Conservation (phyloP, 2,329 filamentous ascomycete genomes). For the Raffaelea ambrosiae region DNA sequence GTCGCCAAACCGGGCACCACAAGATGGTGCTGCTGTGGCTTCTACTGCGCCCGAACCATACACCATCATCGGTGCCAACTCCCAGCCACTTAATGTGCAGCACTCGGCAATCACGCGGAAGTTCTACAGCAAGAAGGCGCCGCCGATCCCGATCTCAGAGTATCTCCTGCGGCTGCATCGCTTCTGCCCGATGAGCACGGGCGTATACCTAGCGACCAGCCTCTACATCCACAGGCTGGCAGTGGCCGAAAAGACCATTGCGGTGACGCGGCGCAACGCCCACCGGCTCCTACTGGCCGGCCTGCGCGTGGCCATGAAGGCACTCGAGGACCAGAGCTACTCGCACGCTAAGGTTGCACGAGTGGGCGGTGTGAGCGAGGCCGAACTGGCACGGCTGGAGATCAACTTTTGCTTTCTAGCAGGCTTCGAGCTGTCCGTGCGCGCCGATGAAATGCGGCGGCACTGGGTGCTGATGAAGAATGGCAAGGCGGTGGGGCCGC, state of each 20-base stretch:
- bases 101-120: slow-evolving; percentile 81
- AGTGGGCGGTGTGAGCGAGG: slow-evolving; percentile 79
- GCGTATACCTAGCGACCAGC: slow-evolving; percentile 83
- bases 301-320: slow-evolving; percentile 84
- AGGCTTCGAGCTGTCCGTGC: slow-evolving; percentile 71
- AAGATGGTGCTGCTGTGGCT: slow-evolving; percentile 19
- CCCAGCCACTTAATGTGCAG: slow-evolving; percentile 66
- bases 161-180: slow-evolving; percentile 82
- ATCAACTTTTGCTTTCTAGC: slow-evolving; percentile 82
- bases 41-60: slow-evolving; percentile 36
- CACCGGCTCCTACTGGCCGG: slow-evolving; percentile 81
- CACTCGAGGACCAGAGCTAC: slow-evolving; percentile 86
- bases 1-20: slow-evolving; percentile 11
- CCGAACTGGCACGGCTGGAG: slow-evolving; percentile 75
- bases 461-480: slow-evolving; percentile 57
- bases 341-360: slow-evolving; percentile 74
- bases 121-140: slow-evolving; percentile 84
- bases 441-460: slow-evolving; percentile 47
- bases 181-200: slow-evolving; percentile 89
- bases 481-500: slow-evolving; percentile 13
- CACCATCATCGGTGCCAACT: slow-evolving; percentile 58
- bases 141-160: slow-evolving; percentile 72
- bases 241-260: slow-evolving; percentile 67
- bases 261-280: slow-evolving; percentile 74
- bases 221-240: slow-evolving; percentile 80